These are phyloP conservation scores for Isabelozyma gotoi DNA, from an alignment of 805 yeast genomes.

Conservation along the genomic window DNA sequence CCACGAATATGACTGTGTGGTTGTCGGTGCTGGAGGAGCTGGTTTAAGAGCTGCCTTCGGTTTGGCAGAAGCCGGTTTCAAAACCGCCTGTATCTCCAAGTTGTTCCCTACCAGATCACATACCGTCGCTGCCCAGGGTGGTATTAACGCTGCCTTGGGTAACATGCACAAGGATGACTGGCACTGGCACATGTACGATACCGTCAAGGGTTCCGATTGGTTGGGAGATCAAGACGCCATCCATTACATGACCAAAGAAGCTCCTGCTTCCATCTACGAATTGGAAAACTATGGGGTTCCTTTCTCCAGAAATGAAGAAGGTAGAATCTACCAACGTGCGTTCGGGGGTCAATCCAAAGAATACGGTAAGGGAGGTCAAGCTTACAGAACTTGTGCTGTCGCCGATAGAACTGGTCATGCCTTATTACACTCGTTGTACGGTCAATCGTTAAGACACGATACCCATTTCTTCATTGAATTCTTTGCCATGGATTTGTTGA, in stretches of 20 bases:
- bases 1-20: conserved; percentile 97
- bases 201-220: conserved; percentile 99
- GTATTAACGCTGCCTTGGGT: conserved; percentile 98
- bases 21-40: conserved; percentile 99
- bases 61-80: conserved; percentile 92
- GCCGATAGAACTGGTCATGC: conserved; percentile 99
- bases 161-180: conserved; percentile 98
- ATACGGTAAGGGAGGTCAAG: conserved; percentile 98
- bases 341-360: conserved; percentile 97
- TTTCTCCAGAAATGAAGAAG: conserved; percentile 94
- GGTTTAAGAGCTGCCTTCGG: conserved; percentile 99
- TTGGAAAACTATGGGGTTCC: conserved; percentile 98
- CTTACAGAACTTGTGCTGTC: conserved; percentile 98
- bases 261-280: conserved; percentile 93
- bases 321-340: conserved; percentile 97
- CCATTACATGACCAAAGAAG: conserved; percentile 98
- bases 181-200: conserved; percentile 99
- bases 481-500: conserved; percentile 91
- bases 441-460: conserved; percentile 94
- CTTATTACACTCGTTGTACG: conserved; percentile 89
- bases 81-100: conserved; percentile 96
- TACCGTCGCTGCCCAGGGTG: conserved; percentile 99
- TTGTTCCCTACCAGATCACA: conserved; percentile 98
- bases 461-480: conserved; percentile 97
- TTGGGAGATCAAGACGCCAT: conserved; percentile 99